Evolutionary conservation across 495 filamentous ascomycete species (phyloP), one percentile per base, ranked within the genome.

Genomic region (Penicillium arizonense): DNA sequence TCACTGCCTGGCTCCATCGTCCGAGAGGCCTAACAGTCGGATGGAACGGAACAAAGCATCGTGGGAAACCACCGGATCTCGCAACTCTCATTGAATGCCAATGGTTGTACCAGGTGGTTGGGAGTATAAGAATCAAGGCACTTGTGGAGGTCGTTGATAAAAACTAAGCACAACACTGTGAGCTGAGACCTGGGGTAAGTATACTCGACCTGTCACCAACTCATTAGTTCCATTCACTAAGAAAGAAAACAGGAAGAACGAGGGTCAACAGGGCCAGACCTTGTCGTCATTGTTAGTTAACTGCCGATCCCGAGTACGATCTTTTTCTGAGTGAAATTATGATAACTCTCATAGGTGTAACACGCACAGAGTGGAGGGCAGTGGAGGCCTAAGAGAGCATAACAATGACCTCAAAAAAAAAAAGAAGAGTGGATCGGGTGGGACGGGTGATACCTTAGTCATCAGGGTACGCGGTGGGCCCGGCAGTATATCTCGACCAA

Each of bases 391-490:
- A 9, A 12, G n/a, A 8, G 39, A 37, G 16, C n/a, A 32, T 26
- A 41, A 18, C 7, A 41, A 44, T 40, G 34, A 42, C 30, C 16
- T 47, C 11, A 36, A 30, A 16, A n/a, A n/a, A 23, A 35, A 30
- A 35, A 55, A 49, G 16, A 20, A 52, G 44, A 61, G 57, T 61
- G 57, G 54, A 36, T 49, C 50, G 61, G 47, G 14, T 47, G 38
- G 13, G 34, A 44, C 37, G 46, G 44, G 18, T 18, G 18, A 18
- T 43, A 46, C 35, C 37, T 44, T 50, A 52, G 28, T 59, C 48
- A 56, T 53, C 42, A 41, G 33, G 41, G 20, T 28, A 20, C 42
- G 33, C 18, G 36, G 58, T 57, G 47, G 54, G 44, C 44, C 34
- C 43, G 4, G 14, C 32, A 30, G 35, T 23, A 23, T 34, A n/a